phyloP scores from a whole-genome alignment of 148 eudicot genomes.

The Linanthus parryae region DNA sequence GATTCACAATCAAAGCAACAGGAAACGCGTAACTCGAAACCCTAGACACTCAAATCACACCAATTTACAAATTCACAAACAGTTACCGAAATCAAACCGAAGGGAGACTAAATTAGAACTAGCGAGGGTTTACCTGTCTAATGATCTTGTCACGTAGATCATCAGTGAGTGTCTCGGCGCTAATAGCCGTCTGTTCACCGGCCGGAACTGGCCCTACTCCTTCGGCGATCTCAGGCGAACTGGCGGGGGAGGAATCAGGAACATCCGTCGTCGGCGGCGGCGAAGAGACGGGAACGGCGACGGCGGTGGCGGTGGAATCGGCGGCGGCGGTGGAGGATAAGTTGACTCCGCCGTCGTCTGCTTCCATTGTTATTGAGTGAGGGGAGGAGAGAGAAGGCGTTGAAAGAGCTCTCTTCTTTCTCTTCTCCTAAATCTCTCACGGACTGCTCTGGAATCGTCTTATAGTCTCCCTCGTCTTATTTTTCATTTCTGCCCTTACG shows the following conservation, averaged over 20 bases:
- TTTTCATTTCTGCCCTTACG: not conserved
- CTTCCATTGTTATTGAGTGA: too few species aligned
- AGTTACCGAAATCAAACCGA: not conserved
- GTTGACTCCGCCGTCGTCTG: constrained; percentile 14
- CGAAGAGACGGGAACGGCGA: constrained; percentile 5
- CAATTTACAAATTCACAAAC: not conserved
- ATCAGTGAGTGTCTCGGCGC: constrained; percentile 16
- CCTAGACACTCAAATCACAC: not conserved
- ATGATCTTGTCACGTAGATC: constrained; percentile 53
- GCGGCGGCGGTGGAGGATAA: too few species aligned
- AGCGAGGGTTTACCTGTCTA: constrained; percentile 40
- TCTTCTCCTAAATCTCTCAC: not conserved
- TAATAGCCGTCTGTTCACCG: constrained; percentile 10
- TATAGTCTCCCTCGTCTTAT: not conserved
- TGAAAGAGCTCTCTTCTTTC: constrained; percentile 1
- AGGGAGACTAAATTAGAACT: not conserved
- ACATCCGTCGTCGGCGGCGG: constrained; percentile 26
- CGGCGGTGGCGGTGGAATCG: constrained; percentile 6
- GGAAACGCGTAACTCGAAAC: not conserved
- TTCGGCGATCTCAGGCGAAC: constrained; percentile 26
- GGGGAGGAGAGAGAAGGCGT: constrained; percentile 7
- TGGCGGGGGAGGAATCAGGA: constrained; percentile 26
- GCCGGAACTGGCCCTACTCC: constrained; percentile 6
- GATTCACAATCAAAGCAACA: not conserved
- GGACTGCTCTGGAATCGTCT: not conserved